Base-by-base conservation (phyloP, 768 basidiomycete species). In the Boletus patriciae region DNA sequence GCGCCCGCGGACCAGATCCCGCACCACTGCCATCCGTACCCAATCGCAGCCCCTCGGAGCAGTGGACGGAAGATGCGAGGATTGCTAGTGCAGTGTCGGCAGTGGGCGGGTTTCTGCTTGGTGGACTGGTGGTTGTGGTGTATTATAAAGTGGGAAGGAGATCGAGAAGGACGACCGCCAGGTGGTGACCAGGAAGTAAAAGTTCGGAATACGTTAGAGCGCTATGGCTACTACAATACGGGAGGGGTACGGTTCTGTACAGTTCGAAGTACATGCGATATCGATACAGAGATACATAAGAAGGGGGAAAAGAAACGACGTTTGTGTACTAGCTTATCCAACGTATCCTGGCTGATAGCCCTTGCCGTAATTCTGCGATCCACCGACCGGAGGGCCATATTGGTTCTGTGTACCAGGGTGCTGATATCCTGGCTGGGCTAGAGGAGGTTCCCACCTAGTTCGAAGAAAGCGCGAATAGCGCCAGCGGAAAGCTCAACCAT, bases 1-100 rank as follows among this genome's bases (percentile, higher is more conserved):
- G 58, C 11, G 65, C 64, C 33, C 77, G 82, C 16, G 83, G 82
- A 36, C 56, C 64, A n/a, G 80, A 82, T 54, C n/a, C 49, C 23
- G 66, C 71, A 7, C 70, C 69, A 3, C 50, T 63, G n/a, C 68
- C 68, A 11, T 62, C 50, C 18, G 27, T 62, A 31, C 50, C 33
- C 41, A 44, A 18, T 3, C 34, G 46, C 49, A 58, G 45, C 33
- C 25, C 36, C 15, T 47, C 61, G 12, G 52, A 34, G 1, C 61
- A 62, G 9, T 65, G 65, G 63, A 58, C 59, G 9, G 37, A 59
- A 11, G 52, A 58, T 41, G 65, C 62, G 38, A 50, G 11, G 45
- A 62, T 62, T 15, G 61, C 62, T 4, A 57, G 31, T 65, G 67
- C 57, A 53, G 68, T 42, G 52, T 76, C 63, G 4, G 70, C 54